These are phyloP conservation scores for Starmerella sp. DNA, from an alignment of 805 yeast species.

Conservation along the genomic window DNA sequence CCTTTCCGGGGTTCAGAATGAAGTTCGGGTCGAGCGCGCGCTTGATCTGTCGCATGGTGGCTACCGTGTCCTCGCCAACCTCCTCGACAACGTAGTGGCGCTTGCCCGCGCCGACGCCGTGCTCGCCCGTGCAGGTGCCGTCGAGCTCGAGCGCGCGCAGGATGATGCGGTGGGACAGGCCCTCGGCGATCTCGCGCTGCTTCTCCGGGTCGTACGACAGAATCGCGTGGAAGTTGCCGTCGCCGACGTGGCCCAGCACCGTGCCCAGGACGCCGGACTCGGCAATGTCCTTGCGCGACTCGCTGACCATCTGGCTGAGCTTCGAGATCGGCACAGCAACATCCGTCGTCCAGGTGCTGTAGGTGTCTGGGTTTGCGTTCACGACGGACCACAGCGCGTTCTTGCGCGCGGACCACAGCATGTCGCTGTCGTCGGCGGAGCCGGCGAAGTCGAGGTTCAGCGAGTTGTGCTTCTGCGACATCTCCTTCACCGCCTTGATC, in stretches of 20 bases:
- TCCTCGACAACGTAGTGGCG: slow-evolving; percentile 52
- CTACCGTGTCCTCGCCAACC: slow-evolving; percentile 54
- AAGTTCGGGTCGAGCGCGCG: slow-evolving; percentile 63
- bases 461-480: slow-evolving; percentile 34
- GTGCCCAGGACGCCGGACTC: slow-evolving; percentile 44
- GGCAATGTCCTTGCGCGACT: slow-evolving; percentile 53
- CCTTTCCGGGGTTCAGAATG: slow-evolving; percentile 70
- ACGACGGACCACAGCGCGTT: slow-evolving; percentile 63
- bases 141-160: slow-evolving; percentile 42
- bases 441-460: slow-evolving; percentile 53
- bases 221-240: slow-evolving; percentile 80
- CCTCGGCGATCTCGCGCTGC: slow-evolving; percentile 41
- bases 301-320: slow-evolving; percentile 47
- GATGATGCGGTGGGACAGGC: slow-evolving; percentile 61
- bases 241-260: slow-evolving; percentile 81
- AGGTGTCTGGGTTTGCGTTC: slow-evolving; percentile 58
- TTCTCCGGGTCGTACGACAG: slow-evolving; percentile 42
- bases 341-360: slow-evolving; percentile 59
- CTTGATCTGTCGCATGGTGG: slow-evolving; percentile 65
- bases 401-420: slow-evolving; percentile 73
- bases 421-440: slow-evolving; percentile 52
- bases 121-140: slow-evolving; percentile 87
- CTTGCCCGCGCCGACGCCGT: slow-evolving; percentile 78
- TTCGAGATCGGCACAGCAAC: slow-evolving; percentile 79
- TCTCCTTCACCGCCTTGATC: slow-evolving; percentile 33